Base-by-base conservation (phyloP, 129 eudicot genomes). In the Flaveria linearis region DNA sequence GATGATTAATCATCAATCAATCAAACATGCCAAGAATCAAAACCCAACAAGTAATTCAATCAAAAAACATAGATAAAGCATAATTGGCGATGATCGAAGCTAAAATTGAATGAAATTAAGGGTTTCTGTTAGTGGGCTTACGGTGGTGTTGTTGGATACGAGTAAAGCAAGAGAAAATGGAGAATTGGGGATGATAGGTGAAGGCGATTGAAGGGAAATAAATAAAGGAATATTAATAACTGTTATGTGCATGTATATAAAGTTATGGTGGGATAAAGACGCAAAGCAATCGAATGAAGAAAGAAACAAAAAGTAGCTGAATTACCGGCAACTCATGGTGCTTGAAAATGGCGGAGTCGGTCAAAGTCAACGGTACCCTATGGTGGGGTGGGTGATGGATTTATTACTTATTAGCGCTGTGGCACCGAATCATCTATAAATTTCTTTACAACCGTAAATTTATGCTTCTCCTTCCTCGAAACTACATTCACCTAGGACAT, bases 231-330 rank as follows among this genome's bases (percentile, higher is more conserved):
- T 36, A 36, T 30, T 30, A 4, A 3, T 30, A 42, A 45, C 53
- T 8, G 43, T 52, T 26, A 0, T 26, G 2, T 2, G 30, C 2
- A 26, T 55, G 14, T 25, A 60, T 15, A 5, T 20, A 41, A 15
- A 36, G 6, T 6, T 47, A 51, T 50, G 73, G 67, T 56, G 67
- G 51, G 28, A 72, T 50, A 51, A 65, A 65, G 83, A 80, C 78
- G 79, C 79, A 80, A 80, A 80, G 78, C 58, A 65, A 79, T 61
- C 18, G 16, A 50, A 51, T 7, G 42, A 79, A 72, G 76, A 30
- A 76, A 76, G 66, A 15, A 70, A 49, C 28, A 69, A 80, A 73
- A 41, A 25, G 74, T 11, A 25, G 83, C 83, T 72, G 51, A 80
- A 80, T 63, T 63, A 52, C 74, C 78, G 83, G 83, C 74, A 43